Base-by-base conservation (phyloP, 805 yeast species). In the Ogataea minuta region DNA sequence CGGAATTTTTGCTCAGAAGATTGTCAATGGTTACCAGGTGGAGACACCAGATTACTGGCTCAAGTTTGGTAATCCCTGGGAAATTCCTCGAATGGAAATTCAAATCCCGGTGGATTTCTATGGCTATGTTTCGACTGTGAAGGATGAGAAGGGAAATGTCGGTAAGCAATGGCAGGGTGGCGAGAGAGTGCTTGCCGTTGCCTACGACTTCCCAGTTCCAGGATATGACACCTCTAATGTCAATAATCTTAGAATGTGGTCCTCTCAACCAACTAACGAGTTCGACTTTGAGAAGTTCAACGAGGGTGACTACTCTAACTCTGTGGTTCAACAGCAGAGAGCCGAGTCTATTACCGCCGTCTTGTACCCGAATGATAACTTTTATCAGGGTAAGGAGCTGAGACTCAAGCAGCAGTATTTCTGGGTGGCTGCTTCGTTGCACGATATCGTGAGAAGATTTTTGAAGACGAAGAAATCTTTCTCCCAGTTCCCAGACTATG, bases 31-130 rank as follows among this genome's bases (percentile, higher is more conserved):
- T 9, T 86, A 85, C 66, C 97, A 89, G 66, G 95, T 90, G 26
- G 97, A 89, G 65, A 74, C 87, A 23, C 97, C 97, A 9, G 97
- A 89, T 61, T 86, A 89, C 62, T 89, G 97, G 97, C 73, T 89
- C 50, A 83, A 83, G 52, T 83, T 75, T 60, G 78, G 88, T 48
- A 86, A 88, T 56, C 95, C 97, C 13, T 89, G 97, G 97, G 96
- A 89, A 63, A 81, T 90, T 48, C 84, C 84, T 50, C 75, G 97
- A 56, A 67, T 72, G 44, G 97, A 89, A 63, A 85, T 89, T 50
- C 89, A 84, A 58, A 81, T 87, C 44, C 96, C 95, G 10, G 83
- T 89, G 48, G 90, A 86, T 67, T 89, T 90, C 60, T 87, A 88
- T 62, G 97, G 97, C 41, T 72, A 76, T 45, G 88, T 83, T 23